Evolutionary conservation across 768 basidiomycete species (phyloP).

Genomic region (Mrakia frigida): DNA sequence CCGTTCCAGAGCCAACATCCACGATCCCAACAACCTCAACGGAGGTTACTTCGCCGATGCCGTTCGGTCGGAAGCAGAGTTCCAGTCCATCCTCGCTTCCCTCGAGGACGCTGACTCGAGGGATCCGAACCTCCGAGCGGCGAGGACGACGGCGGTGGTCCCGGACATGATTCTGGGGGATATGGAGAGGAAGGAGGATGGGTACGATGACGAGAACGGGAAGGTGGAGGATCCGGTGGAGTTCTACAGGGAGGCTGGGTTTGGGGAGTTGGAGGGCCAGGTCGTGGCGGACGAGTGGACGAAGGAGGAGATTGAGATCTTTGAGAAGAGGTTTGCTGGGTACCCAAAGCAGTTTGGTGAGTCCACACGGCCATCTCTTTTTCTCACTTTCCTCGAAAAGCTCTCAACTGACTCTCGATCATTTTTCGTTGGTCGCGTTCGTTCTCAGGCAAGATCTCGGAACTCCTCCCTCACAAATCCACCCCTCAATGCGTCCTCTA

Average conservation of each 20-base stretch:
- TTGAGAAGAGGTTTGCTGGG: constrained; percentile 72
- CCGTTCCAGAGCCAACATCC: constrained; percentile 24
- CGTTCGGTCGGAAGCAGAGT: constrained; percentile 89
- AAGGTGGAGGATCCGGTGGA: constrained; percentile 67
- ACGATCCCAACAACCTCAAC: constrained; percentile 19
- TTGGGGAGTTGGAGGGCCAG: constrained; percentile 40
- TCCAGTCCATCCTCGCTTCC: constrained; percentile 95
- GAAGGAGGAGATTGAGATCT: constrained; percentile 69
- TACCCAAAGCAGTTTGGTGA: constrained; percentile 83
- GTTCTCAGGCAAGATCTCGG: constrained; percentile 61
- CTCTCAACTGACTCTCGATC: not conserved
- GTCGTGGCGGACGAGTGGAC: constrained; percentile 75
- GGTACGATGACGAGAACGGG: constrained; percentile 81
- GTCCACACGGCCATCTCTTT: not conserved
- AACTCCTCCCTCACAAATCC: constrained; percentile 73
- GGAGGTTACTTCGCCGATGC: constrained; percentile 52
- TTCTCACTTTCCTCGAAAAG: not conserved
- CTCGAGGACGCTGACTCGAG: constrained; percentile 85
- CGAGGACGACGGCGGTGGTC: constrained; percentile 74
- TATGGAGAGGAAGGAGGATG: constrained; percentile 40
- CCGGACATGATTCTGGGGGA: constrained; percentile 76
- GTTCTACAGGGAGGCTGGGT: constrained; percentile 57
- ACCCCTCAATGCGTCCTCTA: constrained; percentile 82
- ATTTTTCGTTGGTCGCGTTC: not conserved
- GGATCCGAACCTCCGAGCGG: constrained; percentile 84